Percentiles rank a stretch among this genome's conserved stretches.
Evolutionary conservation across 345 rosid species (phyloP).

Genomic region (Pugionium dolabratum): DNA sequence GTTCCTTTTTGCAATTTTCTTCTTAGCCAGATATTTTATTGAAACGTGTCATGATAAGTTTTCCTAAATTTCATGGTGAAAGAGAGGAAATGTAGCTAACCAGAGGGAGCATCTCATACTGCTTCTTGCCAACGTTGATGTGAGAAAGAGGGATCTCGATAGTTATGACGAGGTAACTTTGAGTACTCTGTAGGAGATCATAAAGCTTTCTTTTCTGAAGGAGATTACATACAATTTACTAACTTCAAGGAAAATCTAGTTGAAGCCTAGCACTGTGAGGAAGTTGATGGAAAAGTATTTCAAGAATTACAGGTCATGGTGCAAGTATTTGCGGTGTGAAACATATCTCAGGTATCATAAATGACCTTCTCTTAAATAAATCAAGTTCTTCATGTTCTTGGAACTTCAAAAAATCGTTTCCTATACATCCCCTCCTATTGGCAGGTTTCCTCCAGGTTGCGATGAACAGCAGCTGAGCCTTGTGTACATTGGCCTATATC

Average conservation of each 20-base stretch:
- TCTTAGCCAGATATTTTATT: slow-evolving; percentile 18
- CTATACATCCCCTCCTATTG: slow-evolving; percentile 26
- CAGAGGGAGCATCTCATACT: slow-evolving; percentile 97
- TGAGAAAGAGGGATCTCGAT: slow-evolving; percentile 50
- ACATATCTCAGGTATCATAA: slow-evolving; percentile 48
- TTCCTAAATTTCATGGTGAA: slow-evolving; percentile 33
- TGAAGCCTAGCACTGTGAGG: slow-evolving; percentile 48
- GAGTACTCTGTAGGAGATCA: slow-evolving; percentile 2
- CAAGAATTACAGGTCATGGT: slow-evolving; percentile 93
- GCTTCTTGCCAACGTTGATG: slow-evolving; percentile 86
- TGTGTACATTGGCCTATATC: slow-evolving; percentile 77
- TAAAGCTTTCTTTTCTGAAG: slow-evolving; percentile 19
- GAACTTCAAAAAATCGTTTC: neutral
- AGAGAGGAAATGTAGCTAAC: slow-evolving; percentile 99
- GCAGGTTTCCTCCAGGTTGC: slow-evolving; percentile 53
- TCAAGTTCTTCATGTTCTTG: slow-evolving; percentile 23
- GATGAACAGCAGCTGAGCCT: slow-evolving; percentile 63
- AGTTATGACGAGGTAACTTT: slow-evolving; percentile 50
- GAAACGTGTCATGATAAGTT: slow-evolving; percentile 8
- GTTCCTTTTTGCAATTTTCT: slow-evolving; percentile 15
- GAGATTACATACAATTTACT: slow-evolving; percentile 34
- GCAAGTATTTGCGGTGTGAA: slow-evolving; percentile 65
- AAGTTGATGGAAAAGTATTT: slow-evolving; percentile 61
- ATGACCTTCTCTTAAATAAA: slow-evolving; percentile 18
- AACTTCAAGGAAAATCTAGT: slow-evolving; percentile 54